A percentile compares a stretch with the other conserved stretches of the same genome.
phyloP scores from a whole-genome alignment of 345 rosid species.

The Populus ilicifolia region DNA sequence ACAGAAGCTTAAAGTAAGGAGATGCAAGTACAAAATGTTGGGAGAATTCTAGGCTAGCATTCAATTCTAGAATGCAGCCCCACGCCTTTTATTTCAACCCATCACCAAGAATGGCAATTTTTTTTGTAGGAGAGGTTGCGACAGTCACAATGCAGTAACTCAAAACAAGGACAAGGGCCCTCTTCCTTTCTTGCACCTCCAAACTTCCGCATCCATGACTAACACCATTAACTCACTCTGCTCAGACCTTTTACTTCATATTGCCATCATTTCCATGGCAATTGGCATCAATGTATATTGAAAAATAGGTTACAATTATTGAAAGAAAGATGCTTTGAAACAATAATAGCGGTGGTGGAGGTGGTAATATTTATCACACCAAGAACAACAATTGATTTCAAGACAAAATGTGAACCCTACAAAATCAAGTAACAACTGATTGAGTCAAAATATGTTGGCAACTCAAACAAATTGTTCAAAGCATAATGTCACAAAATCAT shows the following conservation, averaged over 20 bases:
- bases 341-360: rapidly evolving
- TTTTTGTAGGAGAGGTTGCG: slow-evolving; percentile 78
- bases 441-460: too few species aligned
- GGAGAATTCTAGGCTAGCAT: slow-evolving; percentile 70
- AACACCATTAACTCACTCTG: slow-evolving; percentile 34
- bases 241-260: slow-evolving; percentile 47
- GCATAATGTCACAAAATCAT: too few species aligned
- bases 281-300: background rate
- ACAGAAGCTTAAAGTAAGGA: slow-evolving; percentile 17
- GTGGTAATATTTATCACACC: too few species aligned
- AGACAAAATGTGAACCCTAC: too few species aligned
- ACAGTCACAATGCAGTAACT: slow-evolving; percentile 54
- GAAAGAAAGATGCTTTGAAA: too few species aligned
- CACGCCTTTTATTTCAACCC: slow-evolving; percentile 76
- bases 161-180: slow-evolving; percentile 68
- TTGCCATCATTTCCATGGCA: slow-evolving; percentile 56
- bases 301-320: background rate
- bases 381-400: too few species aligned
- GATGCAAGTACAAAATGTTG: slow-evolving; percentile 31
- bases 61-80: slow-evolving; percentile 72
- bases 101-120: background rate
- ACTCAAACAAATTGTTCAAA: too few species aligned
- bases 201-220: slow-evolving; percentile 22
- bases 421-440: too few species aligned
- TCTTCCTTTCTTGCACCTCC: slow-evolving; percentile 37